These are phyloP conservation scores for Phaffia rhodozyma DNA, from an alignment of 1,284 basidiomycete species.

Conservation along the genomic window DNA sequence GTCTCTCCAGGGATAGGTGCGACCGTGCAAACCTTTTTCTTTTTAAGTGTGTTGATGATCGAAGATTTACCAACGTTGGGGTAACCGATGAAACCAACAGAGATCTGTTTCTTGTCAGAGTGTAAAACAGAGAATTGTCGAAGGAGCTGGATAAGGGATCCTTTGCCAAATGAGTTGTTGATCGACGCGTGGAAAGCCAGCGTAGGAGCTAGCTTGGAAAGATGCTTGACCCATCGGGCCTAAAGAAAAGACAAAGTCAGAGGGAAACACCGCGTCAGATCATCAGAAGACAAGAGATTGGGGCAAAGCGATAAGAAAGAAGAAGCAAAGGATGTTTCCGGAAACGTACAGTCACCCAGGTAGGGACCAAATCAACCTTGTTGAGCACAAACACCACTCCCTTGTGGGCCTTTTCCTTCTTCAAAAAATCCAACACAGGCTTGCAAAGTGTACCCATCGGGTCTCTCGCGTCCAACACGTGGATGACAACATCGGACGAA, in stretches of 20 bases:
- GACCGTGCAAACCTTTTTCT: conserved; percentile 92
- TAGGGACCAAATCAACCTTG: conserved; percentile 97
- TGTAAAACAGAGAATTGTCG: conserved; percentile 95
- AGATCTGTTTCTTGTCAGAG: conserved; percentile 98
- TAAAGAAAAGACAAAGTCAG: conserved; percentile 31
- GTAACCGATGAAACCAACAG: conserved; percentile 94
- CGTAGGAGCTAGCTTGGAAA: conserved; percentile 87
- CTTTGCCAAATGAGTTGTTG: conserved; percentile 98
- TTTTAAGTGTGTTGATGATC: conserved; percentile 98
- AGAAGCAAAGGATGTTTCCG: conserved; percentile 23
- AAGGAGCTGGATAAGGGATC: conserved; percentile 90
- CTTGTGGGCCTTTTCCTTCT: conserved; percentile 95
- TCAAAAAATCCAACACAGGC: conserved; percentile 84
- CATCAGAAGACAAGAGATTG: neutral
- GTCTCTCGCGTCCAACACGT: conserved; percentile 91
- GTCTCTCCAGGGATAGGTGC: conserved; percentile 98
- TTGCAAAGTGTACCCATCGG: conserved; percentile 95
- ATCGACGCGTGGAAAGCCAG: conserved; percentile 98
- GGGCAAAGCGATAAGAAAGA: conserved; percentile 15
- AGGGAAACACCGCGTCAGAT: conserved; percentile 10
- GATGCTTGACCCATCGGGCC: conserved; percentile 94
- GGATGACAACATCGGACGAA: conserved; percentile 91
- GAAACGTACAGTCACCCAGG: conserved; percentile 87
- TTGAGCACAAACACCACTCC: conserved; percentile 94
- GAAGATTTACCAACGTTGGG: conserved; percentile 96